A percentile compares a stretch with the other conserved stretches of the same genome.
Evolutionary conservation across 768 basidiomycete genomes (phyloP).

Genomic region (Rossbeevera mucosa): DNA sequence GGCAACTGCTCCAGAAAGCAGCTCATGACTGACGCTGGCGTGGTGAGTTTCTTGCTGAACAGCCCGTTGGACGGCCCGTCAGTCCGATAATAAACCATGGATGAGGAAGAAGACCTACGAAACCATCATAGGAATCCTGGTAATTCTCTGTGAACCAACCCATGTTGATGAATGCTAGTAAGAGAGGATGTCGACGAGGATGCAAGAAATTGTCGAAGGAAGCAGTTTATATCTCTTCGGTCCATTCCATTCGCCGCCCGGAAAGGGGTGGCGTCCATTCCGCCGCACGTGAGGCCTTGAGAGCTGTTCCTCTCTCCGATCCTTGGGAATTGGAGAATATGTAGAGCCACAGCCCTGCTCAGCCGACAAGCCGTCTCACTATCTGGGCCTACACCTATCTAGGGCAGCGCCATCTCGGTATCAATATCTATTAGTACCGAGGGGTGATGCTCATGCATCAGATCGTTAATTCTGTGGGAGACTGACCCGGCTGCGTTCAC

Average conservation of each 20-base stretch:
- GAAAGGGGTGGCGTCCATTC: not conserved
- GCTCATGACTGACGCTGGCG: conserved; percentile 15
- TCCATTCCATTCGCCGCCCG: conserved; percentile 11
- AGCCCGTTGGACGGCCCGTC: not conserved
- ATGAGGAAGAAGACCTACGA: conserved; percentile 1
- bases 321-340: not conserved
- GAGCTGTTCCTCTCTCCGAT: conserved; percentile 9
- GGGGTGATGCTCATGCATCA: no score
- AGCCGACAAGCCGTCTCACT: not conserved
- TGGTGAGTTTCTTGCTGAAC: conserved; percentile 6
- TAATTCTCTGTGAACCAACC: not conserved
- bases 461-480: not conserved
- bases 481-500: not conserved
- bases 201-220: no score
- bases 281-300: not conserved
- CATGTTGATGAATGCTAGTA: conserved; percentile 8
- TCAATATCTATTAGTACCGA: no score
- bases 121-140: not conserved
- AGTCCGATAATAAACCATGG: not conserved
- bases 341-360: not conserved
- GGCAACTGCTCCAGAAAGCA: conserved; percentile 13
- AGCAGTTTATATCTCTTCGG: conserved; percentile 13
- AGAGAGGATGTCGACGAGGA: not conserved
- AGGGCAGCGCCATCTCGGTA: no score
- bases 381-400: no score